phyloP scores from a whole-genome alignment of 2,329 filamentous ascomycete species.

The Aureobasidium sp. region DNA sequence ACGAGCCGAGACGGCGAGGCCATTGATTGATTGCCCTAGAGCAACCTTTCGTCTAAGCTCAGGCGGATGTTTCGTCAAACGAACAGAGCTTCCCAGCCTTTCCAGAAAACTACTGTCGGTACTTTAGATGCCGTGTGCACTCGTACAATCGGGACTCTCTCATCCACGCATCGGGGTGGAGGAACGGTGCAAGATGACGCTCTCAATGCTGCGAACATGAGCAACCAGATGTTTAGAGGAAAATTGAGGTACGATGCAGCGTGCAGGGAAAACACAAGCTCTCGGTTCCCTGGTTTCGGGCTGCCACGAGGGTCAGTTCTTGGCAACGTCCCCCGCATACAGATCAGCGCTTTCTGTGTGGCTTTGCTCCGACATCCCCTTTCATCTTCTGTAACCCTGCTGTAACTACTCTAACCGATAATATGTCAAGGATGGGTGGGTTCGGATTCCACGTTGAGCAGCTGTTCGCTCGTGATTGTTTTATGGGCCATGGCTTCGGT shows the following conservation, averaged over 20 bases:
- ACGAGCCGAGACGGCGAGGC: background rate
- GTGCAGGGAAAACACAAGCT: background rate
- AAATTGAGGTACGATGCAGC: background rate
- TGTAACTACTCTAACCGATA: background rate
- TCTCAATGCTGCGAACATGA: background rate
- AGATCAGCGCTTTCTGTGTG: background rate
- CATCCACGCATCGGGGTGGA: background rate
- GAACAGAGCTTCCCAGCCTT: conserved; percentile 6
- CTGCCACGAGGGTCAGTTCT: background rate
- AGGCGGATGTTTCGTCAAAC: conserved; percentile 8
- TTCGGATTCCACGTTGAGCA: background rate
- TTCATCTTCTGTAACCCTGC: background rate
- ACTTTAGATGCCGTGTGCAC: too few species aligned
- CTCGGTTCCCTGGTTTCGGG: background rate
- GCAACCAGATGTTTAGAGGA: too few species aligned
- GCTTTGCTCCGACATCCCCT: background rate
- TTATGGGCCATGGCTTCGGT: background rate
- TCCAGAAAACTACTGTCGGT: background rate
- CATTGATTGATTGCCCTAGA: background rate
- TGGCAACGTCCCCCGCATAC: conserved; percentile 8
- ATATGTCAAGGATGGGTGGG: background rate
- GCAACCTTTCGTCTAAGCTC: conserved; percentile 8
- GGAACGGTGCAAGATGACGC: too few species aligned
- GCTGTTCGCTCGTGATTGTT: background rate
- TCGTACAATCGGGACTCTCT: too few species aligned